Conservation (phyloP, 78 protist genomes). For the Dictyostelium intermedium region DNA sequence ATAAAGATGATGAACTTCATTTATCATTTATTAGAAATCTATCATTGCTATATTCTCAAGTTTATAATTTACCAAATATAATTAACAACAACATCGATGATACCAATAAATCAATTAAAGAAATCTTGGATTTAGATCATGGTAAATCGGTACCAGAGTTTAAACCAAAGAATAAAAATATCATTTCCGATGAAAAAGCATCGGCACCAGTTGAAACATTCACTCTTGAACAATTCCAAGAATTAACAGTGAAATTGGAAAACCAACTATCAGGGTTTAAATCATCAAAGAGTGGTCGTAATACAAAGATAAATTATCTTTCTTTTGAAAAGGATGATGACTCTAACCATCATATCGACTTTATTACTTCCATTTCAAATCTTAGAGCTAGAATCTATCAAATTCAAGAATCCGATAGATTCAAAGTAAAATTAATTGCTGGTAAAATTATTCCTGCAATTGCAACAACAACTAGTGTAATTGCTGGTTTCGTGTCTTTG, state of each 20-base stretch:
- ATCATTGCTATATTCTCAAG: conserved; percentile 15
- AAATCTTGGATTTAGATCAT: background rate
- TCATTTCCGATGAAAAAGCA: conserved; percentile 68
- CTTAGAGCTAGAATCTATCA: conserved; percentile 95
- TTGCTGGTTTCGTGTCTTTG: conserved; percentile 95
- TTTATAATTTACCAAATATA: conserved; percentile 2
- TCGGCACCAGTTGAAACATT: conserved; percentile 46
- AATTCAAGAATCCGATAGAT: conserved; percentile 89
- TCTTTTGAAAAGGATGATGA: conserved; percentile 96
- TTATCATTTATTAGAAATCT: conserved; percentile 3
- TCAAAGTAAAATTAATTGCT: conserved; percentile 89
- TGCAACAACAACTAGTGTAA: conserved; percentile 99
- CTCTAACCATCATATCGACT: conserved; percentile 96
- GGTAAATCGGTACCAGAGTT: conserved; percentile 11
- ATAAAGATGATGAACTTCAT: conserved; percentile 40
- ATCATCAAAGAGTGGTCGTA: too few species aligned
- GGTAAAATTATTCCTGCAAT: conserved; percentile 99
- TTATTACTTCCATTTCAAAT: conserved; percentile 92
- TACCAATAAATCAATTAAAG: background rate
- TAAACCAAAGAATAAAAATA: conserved; percentile 34
- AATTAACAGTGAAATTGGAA: background rate
- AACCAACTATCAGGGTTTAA: background rate
- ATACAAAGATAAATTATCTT: background rate
- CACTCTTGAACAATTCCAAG: conserved; percentile 53
- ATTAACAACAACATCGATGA: background rate